Conservation (phyloP, 148 eudicot genomes). For the Diospyros lotus region DNA sequence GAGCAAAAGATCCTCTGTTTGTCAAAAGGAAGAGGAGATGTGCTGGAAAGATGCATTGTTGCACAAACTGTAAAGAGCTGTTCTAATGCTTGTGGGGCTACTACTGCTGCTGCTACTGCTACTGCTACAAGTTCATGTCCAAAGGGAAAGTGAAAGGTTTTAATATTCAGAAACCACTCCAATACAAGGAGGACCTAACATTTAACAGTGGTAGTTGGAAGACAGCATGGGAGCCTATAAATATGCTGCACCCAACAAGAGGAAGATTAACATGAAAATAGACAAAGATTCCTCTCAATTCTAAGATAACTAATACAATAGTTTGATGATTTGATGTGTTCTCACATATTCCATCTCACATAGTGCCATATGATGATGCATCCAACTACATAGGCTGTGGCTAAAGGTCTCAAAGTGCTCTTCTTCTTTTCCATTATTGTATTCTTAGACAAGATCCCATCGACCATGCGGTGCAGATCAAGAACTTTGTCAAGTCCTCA, state of each 20-base stretch:
- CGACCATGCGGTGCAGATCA: not conserved
- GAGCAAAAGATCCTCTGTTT: no score
- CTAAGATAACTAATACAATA: not conserved
- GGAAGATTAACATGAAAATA: not conserved
- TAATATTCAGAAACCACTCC: not conserved
- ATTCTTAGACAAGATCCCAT: not conserved
- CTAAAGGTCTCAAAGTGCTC: not conserved
- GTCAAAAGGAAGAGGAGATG: no score
- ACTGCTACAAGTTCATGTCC: no score
- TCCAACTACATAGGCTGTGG: not conserved
- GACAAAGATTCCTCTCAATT: not conserved
- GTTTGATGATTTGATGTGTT: not conserved
- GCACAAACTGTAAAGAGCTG: no score
- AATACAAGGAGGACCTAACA: not conserved
- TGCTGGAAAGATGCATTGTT: no score
- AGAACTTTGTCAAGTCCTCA: no score
- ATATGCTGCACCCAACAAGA: slow-evolving; percentile 5
- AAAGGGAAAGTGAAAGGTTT: no score
- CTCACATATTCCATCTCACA: not conserved
- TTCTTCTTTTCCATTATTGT: not conserved
- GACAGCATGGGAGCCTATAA: not conserved
- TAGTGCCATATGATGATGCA: not conserved
- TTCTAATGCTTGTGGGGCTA: no score
- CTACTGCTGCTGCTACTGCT: no score
- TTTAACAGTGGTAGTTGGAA: not conserved